These are phyloP conservation scores for Yueomyces sinensis DNA, from an alignment of 805 yeast species.

Conservation along the genomic window DNA sequence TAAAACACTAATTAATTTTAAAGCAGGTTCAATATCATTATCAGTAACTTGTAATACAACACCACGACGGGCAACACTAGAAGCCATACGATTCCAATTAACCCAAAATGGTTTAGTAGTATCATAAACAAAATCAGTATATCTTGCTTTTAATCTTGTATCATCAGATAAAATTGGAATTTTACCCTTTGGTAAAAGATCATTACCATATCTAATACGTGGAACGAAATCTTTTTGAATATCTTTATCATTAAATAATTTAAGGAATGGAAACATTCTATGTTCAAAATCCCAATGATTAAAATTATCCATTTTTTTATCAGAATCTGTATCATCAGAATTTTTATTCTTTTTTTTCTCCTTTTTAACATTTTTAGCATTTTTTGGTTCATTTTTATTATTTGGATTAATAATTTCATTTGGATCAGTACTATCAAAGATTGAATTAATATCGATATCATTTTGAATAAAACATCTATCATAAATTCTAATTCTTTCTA, in stretches of 20 bases:
- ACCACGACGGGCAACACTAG: conserved; percentile 6
- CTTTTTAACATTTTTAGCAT: neutral
- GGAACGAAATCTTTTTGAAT: conserved; percentile 6
- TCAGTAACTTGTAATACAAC: conserved; percentile 12
- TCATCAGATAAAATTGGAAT: conserved; percentile 3
- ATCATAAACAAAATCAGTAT: conserved; percentile 3
- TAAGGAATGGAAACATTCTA: conserved; percentile 13
- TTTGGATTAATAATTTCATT: neutral
- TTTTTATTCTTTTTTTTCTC: neutral
- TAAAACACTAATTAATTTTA: conserved; percentile 28
- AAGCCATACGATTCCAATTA: conserved; percentile 9
- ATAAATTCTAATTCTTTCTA: conserved; percentile 12
- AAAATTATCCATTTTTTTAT: neutral
- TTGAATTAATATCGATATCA: neutral
- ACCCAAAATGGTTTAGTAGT: conserved; percentile 3
- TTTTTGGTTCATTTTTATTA: neutral
- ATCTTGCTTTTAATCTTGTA: neutral
- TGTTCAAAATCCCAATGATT: conserved; percentile 12
- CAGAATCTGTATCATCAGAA: neutral
- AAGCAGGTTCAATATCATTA: conserved; percentile 16
- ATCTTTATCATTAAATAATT: conserved; percentile 1
- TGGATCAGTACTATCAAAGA: neutral
- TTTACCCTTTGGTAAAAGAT: conserved; percentile 3
- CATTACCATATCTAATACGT: conserved; percentile 3
- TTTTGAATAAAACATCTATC: conserved; percentile 9